These are phyloP conservation scores for Domatiomyces catenatus DNA, from an alignment of 2,329 filamentous ascomycete genomes.

Conservation along the genomic window DNA sequence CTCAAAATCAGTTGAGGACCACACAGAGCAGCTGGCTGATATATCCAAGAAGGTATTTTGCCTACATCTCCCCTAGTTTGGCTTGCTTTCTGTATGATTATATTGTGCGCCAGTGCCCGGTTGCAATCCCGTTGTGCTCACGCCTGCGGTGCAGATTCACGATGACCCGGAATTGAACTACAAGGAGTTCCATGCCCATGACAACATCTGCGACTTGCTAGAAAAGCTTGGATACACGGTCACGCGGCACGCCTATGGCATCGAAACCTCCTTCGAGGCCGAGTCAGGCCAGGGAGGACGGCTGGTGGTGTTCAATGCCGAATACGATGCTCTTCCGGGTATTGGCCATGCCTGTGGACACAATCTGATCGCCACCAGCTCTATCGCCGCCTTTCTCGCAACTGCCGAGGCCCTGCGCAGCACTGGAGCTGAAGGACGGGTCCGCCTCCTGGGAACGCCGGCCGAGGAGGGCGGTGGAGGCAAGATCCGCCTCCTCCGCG, in stretches of 20 bases:
- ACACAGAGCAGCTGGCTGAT: conserved; percentile 1
- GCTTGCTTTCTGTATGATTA: too few relatives aligned
- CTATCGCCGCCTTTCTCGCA: conserved; percentile 23
- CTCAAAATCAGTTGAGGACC: conserved; percentile 1
- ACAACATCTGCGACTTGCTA: conserved; percentile 33
- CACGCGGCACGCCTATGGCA: conserved; percentile 35
- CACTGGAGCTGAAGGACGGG: conserved; percentile 16
- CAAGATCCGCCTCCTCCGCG: conserved; percentile 28
- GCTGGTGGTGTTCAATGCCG: conserved; percentile 25
- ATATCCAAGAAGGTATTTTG: conserved; percentile 4
- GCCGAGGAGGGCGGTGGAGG: conserved; percentile 27
- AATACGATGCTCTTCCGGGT: conserved; percentile 29
- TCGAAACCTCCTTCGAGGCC: conserved; percentile 38
- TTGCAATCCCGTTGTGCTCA: not conserved
- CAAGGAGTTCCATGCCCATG: conserved; percentile 38
- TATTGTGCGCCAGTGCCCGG: too few relatives aligned
- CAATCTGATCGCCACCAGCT: conserved; percentile 25
- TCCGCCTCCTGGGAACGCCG: conserved; percentile 25
- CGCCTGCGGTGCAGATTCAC: conserved; percentile 20
- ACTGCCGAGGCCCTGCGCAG: conserved; percentile 20
- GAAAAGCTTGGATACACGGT: conserved; percentile 32
- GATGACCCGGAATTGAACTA: conserved; percentile 39
- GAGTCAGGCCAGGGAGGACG: conserved; percentile 27
- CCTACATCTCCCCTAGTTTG: too few relatives aligned
- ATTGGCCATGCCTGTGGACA: conserved; percentile 30